Conservation (phyloP, 2,329 filamentous ascomycete species). For the Aspergillus brunneoviolaceus region DNA sequence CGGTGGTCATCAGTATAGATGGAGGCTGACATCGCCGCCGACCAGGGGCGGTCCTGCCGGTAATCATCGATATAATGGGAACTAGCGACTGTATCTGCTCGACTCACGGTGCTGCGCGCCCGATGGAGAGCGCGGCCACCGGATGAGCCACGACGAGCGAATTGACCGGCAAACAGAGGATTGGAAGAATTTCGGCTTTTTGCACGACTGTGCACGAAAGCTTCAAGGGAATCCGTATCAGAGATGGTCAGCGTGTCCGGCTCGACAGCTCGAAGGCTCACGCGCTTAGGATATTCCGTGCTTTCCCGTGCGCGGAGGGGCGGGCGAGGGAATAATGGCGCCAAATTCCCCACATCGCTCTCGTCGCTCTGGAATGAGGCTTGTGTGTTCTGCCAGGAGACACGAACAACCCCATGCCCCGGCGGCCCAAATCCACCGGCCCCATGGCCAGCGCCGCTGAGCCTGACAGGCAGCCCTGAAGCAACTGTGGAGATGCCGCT, state of each 20-base stretch:
- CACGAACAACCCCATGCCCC: constrained; percentile 34
- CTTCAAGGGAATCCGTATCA: constrained; percentile 39
- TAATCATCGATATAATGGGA: constrained; percentile 33
- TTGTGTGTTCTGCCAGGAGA: constrained; percentile 41
- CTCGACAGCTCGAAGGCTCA: constrained; percentile 33
- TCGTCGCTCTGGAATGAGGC: constrained; percentile 38
- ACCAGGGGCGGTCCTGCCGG: constrained; percentile 35
- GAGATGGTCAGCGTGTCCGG: constrained; percentile 32
- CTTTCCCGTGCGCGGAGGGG: constrained; percentile 29
- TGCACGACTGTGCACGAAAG: constrained; percentile 40
- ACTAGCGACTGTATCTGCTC: constrained; percentile 36
- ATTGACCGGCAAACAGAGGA: constrained; percentile 38
- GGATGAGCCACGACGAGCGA: constrained; percentile 34
- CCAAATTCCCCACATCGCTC: constrained; percentile 34
- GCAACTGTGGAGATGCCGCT: constrained; percentile 40
- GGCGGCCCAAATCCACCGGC: constrained; percentile 40
- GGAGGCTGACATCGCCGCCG: constrained; percentile 35
- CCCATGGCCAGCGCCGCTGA: constrained; percentile 45
- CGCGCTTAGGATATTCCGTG: constrained; percentile 30
- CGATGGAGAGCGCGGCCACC: constrained; percentile 35
- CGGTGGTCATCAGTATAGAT: constrained; percentile 38
- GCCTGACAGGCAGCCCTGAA: constrained; percentile 39
- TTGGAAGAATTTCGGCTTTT: constrained; percentile 41
- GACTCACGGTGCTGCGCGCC: constrained; percentile 36
- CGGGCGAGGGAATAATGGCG: constrained; percentile 38